Evolutionary conservation across 208 protist genomes (phyloP).

Genomic region (Entamoeba dispar): DNA sequence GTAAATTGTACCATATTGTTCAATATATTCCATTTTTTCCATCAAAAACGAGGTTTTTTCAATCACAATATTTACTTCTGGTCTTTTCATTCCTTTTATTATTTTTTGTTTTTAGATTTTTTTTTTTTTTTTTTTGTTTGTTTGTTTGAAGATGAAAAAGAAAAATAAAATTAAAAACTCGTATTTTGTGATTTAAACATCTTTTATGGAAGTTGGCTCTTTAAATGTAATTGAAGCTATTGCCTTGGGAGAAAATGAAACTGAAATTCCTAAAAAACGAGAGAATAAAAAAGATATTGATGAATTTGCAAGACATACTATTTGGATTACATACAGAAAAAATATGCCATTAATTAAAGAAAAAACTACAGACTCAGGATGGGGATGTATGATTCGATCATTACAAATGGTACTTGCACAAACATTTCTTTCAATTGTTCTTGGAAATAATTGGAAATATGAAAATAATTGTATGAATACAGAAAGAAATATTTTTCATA

Average conservation of each 20-base stretch:
- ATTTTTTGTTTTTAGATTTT: no score
- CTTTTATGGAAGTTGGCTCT: background rate
- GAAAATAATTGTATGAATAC: background rate
- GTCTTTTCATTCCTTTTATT: no score
- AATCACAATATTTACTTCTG: no score
- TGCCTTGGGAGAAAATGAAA: background rate
- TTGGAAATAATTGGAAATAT: background rate
- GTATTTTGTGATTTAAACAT: no score
- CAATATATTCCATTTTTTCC: background rate
- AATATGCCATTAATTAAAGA: background rate
- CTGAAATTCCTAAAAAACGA: background rate
- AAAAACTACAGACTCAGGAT: background rate
- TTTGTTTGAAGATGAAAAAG: no score
- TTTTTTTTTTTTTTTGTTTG: no score
- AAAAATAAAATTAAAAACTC: no score
- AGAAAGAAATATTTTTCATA: background rate
- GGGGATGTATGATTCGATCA: background rate
- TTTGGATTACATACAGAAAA: background rate
- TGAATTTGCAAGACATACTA: background rate
- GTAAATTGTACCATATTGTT: background rate
- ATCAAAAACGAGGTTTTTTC: no score
- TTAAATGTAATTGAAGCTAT: background rate
- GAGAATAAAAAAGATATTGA: background rate
- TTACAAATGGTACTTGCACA: background rate
- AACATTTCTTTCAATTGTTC: background rate